Evolutionary conservation across 768 basidiomycete species (phyloP), one percentile per base, ranked within the genome.

Genomic region (Macrocybe gigantea): DNA sequence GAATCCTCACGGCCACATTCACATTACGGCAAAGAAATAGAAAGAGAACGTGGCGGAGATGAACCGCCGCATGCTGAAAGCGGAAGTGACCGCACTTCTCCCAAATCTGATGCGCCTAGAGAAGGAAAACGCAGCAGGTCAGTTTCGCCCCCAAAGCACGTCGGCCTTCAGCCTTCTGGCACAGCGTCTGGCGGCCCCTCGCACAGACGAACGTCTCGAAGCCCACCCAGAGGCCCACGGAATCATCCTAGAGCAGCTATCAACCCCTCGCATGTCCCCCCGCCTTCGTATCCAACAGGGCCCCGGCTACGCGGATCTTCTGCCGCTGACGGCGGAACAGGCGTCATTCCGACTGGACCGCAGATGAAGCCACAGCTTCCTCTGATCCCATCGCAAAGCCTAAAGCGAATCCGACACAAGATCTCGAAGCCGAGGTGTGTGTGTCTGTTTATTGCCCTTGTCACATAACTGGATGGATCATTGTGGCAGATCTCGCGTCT

Each of bases 221-320:
- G 70, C 4, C 73, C 72, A 8, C 71, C 73, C 13, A 63, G 68
- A 47, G 72, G 68, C 1, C 73, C 72, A 38, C 69, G 70, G 15
- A 59, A 54, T 40, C 56, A 64, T 44, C 38, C 54, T n/a, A 57
- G 51, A 43, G 49, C 51, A 31, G 49, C 53, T 41, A 44, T 48
- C 6, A 52, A 51, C 11, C 57, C 58, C 10, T 49, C 54, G 22
- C 22, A 22, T 8, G 50, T 53, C 38, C 52, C 56, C 12, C 50
- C 56, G 29, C 48, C 60, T 7, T 47, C 51, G 30, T 45, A 55
- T 36, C 53, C 55, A 29, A 51, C 56, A 38, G 53, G 52, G 33
- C 51, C 56, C 38, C 52, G 49, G 7, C 53, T 52, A 31, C 50
- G 51, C 38, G 54, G 62, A 22, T 22, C 22, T 22, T 22, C 22